Evolutionary conservation across 345 rosid genomes (phyloP).

Genomic region (Ailanthus altissimus): DNA sequence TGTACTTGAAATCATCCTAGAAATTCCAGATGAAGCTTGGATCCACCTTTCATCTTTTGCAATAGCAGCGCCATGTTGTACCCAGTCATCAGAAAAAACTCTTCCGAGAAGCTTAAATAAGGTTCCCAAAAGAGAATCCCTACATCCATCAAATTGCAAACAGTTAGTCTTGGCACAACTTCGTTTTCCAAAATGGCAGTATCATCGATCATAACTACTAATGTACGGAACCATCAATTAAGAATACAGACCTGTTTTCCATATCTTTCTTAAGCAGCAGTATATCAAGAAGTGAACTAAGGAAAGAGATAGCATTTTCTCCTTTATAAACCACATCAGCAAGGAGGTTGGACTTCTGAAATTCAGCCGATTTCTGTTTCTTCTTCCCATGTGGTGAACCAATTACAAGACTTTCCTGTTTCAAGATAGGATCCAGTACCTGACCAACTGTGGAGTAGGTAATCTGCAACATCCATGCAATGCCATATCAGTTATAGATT

Average conservation of each 20-base stretch:
- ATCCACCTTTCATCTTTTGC: slow-evolving; percentile 35
- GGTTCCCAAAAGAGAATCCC: slow-evolving; percentile 72
- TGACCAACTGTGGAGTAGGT: slow-evolving; percentile 53
- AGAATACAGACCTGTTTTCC: slow-evolving; percentile 62
- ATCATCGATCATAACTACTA: slow-evolving; percentile 12
- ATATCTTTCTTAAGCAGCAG: slow-evolving; percentile 76
- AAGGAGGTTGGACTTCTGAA: slow-evolving; percentile 31
- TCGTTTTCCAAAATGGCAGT: slow-evolving; percentile 14
- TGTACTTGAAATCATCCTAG: slow-evolving; percentile 38
- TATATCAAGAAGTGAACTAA: slow-evolving; percentile 76
- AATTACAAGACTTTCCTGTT: slow-evolving; percentile 36
- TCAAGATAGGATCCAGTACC: slow-evolving; percentile 50
- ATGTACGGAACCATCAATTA: slow-evolving; percentile 13
- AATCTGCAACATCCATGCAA: slow-evolving; percentile 55
- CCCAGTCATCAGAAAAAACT: slow-evolving; percentile 53
- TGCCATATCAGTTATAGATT: slow-evolving; percentile 2
- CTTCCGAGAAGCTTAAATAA: slow-evolving; percentile 72
- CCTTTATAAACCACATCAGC: slow-evolving; percentile 38
- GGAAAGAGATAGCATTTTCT: slow-evolving; percentile 45
- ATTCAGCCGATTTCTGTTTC: slow-evolving; percentile 50
- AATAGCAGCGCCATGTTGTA: slow-evolving; percentile 22
- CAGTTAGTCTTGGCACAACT: slow-evolving; percentile 9
- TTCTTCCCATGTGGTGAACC: slow-evolving; percentile 47
- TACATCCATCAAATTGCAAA: slow-evolving; percentile 27
- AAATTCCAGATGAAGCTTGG: slow-evolving; percentile 45